Evolutionary conservation across 1,284 basidiomycete species (phyloP).

Genomic region (Porodaedalea pini): DNA sequence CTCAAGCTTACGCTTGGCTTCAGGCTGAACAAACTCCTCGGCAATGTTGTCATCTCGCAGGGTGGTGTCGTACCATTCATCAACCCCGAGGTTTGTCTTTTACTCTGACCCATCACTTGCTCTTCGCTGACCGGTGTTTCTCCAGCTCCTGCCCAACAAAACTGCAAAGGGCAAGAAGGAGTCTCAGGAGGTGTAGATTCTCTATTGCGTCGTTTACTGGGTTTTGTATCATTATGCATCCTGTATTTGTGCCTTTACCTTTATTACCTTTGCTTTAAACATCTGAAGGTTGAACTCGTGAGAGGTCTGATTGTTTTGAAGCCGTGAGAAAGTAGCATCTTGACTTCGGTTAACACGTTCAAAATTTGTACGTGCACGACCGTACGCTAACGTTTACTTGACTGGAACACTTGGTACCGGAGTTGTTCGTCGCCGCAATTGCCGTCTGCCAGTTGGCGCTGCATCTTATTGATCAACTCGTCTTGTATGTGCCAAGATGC

Average conservation of each 20-base stretch:
- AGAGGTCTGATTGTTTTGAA: no score
- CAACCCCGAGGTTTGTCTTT: conserved; percentile 39
- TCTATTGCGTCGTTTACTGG: conserved; percentile 23
- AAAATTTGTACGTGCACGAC: no score
- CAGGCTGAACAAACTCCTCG: conserved; percentile 68
- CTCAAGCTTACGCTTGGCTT: conserved; percentile 1
- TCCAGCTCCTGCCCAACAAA: conserved; percentile 56
- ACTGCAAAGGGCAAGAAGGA: conserved; percentile 24
- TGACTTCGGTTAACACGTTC: no score
- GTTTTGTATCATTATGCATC: conserved; percentile 16
- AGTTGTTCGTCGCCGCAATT: no score
- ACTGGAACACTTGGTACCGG: no score
- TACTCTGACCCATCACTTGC: neutral
- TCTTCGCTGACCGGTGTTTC: conserved; percentile 9
- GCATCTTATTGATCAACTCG: no score
- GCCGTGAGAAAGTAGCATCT: no score
- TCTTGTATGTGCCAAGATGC: no score
- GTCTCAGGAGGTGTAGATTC: conserved; percentile 23
- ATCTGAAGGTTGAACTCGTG: neutral
- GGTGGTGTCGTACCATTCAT: conserved; percentile 80
- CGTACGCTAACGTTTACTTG: no score
- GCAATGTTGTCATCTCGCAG: conserved; percentile 81
- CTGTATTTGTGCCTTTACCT: conserved; percentile 14
- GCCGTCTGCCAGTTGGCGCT: no score
- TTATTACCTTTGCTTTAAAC: neutral